A percentile compares a stretch with the other conserved stretches of the same genome.
These are phyloP conservation scores for Trametes cingulata DNA, from an alignment of 768 basidiomycete genomes.

Conservation along the genomic window DNA sequence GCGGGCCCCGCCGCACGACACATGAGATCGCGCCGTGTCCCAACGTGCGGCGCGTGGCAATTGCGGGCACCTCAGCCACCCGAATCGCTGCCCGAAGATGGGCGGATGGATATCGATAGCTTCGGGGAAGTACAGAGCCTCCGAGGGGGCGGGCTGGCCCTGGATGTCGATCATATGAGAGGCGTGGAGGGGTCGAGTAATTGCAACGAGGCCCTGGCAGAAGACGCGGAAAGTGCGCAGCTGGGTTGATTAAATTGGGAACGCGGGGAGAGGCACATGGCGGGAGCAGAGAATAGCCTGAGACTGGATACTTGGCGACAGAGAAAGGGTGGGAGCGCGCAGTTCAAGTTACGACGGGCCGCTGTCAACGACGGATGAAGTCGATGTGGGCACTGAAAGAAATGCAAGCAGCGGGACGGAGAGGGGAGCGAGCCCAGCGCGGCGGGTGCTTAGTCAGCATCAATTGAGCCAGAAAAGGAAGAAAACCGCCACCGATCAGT, in stretches of 20 bases:
- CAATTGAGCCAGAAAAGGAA: constrained; percentile 17
- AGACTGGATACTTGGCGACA: neutral
- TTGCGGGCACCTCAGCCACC: too few species aligned
- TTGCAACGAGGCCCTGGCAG: neutral
- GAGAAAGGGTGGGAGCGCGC: neutral
- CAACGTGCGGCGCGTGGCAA: too few species aligned
- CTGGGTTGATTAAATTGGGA: neutral
- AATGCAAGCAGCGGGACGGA: too few species aligned
- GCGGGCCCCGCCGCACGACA: too few species aligned
- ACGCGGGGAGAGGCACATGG: too few species aligned
- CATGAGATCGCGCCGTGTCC: too few species aligned
- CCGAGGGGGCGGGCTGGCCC: neutral
- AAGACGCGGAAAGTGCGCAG: neutral
- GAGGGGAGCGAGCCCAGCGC: neutral
- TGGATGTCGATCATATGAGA: neutral
- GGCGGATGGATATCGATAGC: neutral
- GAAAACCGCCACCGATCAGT: constrained; percentile 15
- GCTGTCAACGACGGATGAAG: neutral
- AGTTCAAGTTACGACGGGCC: neutral
- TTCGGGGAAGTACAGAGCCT: neutral
- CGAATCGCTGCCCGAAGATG: neutral
- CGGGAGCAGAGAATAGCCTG: too few species aligned
- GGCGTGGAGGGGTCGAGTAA: neutral
- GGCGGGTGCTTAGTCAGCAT: constrained; percentile 4
- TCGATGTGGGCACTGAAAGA: neutral